Base-by-base conservation (phyloP, 441 rosid species). In the Croton setiger region DNA sequence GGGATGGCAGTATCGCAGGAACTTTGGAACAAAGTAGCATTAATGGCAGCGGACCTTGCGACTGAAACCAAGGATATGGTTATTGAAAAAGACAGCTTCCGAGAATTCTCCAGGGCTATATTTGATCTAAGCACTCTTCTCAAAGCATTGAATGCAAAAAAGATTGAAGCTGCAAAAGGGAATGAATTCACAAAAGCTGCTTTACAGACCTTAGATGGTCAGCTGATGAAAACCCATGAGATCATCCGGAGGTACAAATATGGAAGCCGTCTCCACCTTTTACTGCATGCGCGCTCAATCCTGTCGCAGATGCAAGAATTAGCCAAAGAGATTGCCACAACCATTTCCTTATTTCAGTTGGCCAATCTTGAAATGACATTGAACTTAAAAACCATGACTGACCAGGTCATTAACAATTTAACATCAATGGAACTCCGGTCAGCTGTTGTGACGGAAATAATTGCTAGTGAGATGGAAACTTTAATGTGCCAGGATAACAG, bases 301-400 rank as follows among this genome's bases (percentile, higher is more conserved):
- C 83, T 75, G 9, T 55, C 55, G 5, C 74, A 63, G 70, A 82
- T 85, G 81, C 60, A 77, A 54, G 67, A 63, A 14, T 63, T 85
- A 62, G 79, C 82, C 14, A 82, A 71, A 52, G 81, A 79, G 77
- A 80, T 84, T 14, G 83, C 88, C 27, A 54, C 36, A 4, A 80
- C 84, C 47, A 72, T 84, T 66, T 78, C 83, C 23, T 80, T 81
- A 2, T 75, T 82, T 72, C 81, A 77, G 74, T 66, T 82, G 68
- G 71, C 68, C 66, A 84, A 77, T 70, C 82, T 84, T 60, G 79
- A 76, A 54, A 69, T 79, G 39, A 63, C 82, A 23, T 58, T 75
- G 60, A 70, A 74, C 76, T 61, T 82, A 44, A 80, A 80, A 75
- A 60, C 66, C 61, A 78, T 70, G 81, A 64, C 67, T 0, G 18